These are phyloP conservation scores for Erigeron canadensis DNA, from an alignment of 129 eudicot genomes.

Conservation along the genomic window DNA sequence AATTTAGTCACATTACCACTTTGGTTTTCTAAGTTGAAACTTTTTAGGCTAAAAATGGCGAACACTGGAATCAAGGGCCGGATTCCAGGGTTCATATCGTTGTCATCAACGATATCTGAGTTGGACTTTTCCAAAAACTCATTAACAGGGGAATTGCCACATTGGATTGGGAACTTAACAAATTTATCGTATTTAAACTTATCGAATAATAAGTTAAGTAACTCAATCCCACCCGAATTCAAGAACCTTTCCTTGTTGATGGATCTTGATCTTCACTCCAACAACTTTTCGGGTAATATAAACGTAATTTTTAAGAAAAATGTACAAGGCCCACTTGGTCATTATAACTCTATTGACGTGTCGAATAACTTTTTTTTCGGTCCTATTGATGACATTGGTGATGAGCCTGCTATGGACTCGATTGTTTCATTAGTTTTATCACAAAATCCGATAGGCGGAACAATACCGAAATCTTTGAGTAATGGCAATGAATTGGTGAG, in stretches of 20 bases:
- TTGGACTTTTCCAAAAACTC: conserved; percentile 71
- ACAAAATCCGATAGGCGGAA: conserved; percentile 60
- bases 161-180: conserved; percentile 84
- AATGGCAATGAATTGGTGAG: conserved; percentile 32
- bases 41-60: conserved; percentile 54
- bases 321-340: conserved; percentile 51
- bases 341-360: conserved; percentile 55
- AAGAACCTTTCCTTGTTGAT: conserved; percentile 49
- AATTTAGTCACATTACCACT: conserved; percentile 40
- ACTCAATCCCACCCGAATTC: conserved; percentile 52
- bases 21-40: conserved; percentile 46
- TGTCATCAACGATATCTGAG: conserved; percentile 41
- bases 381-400: conserved; percentile 32
- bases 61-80: conserved; percentile 63
- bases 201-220: conserved; percentile 58
- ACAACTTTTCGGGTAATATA: conserved; percentile 66
- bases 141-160: conserved; percentile 55
- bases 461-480: conserved; percentile 55
- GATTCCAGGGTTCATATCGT: conserved; percentile 51
- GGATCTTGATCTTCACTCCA: conserved; percentile 87
- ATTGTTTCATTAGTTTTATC: conserved; percentile 56
- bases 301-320: conserved; percentile 47
- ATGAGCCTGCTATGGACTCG: conserved; percentile 43
- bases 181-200: conserved; percentile 54
- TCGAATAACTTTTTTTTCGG: conserved; percentile 61